Conservation (phyloP, 2,329 filamentous ascomycete species). For the Aspergillus ibericus region DNA sequence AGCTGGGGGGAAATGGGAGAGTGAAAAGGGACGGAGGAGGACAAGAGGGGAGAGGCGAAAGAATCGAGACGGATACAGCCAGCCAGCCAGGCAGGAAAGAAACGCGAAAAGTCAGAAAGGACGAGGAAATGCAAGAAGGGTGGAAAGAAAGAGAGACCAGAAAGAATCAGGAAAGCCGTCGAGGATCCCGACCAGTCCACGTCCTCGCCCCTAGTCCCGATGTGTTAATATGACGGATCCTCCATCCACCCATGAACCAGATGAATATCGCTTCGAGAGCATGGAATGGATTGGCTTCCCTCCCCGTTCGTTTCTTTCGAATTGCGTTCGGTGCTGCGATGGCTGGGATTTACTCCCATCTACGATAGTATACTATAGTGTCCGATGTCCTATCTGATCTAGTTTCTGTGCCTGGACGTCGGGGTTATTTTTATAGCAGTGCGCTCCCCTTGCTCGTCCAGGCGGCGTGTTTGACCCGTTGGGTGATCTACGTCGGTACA, state of each 20-base stretch:
- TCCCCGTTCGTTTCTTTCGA: not conserved
- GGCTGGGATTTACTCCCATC: no score
- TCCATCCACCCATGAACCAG: constrained; percentile 31
- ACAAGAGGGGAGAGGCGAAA: constrained; percentile 7
- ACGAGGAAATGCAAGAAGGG: constrained; percentile 16
- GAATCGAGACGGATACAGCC: not conserved
- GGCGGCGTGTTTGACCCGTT: constrained; percentile 6
- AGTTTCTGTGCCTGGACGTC: not conserved
- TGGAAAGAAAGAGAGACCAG: constrained; percentile 13
- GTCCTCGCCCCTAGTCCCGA: constrained; percentile 41
- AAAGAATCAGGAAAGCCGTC: constrained; percentile 30
- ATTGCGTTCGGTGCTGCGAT: not conserved
- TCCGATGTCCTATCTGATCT: no score
- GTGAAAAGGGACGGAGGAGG: constrained; percentile 9
- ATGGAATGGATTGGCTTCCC: not conserved
- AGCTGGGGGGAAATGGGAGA: constrained; percentile 13
- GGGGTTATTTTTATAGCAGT: constrained; percentile 1
- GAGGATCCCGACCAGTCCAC: constrained; percentile 37
- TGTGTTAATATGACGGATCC: constrained; percentile 45
- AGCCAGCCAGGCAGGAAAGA: constrained; percentile 4
- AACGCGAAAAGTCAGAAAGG: constrained; percentile 16
- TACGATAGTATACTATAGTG: not conserved
- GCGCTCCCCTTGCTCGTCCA: constrained; percentile 3
- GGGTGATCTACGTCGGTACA: constrained; percentile 4
- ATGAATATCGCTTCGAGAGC: constrained; percentile 9